These are phyloP conservation scores for Jamesozyma gamospora DNA, from an alignment of 805 yeast genomes.

Conservation along the genomic window DNA sequence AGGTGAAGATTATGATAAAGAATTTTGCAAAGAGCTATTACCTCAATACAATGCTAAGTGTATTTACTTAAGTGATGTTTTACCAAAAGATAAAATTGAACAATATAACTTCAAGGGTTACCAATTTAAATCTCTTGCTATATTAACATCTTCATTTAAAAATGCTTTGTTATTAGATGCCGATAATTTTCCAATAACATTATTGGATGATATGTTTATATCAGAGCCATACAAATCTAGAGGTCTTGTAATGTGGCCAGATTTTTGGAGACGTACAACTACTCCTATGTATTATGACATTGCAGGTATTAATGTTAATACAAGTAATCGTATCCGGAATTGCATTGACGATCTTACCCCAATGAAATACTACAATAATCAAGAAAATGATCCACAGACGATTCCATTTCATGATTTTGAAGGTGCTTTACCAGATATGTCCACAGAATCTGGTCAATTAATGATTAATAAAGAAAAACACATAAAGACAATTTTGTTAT, in stretches of 20 bases:
- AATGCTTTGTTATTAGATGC: slow-evolving; percentile 65
- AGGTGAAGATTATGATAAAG: slow-evolving; percentile 59
- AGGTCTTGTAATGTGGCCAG: slow-evolving; percentile 68
- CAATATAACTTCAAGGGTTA: slow-evolving; percentile 40
- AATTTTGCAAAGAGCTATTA: slow-evolving; percentile 53
- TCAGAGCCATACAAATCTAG: slow-evolving; percentile 44
- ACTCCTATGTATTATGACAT: slow-evolving; percentile 63
- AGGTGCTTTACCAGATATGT: slow-evolving; percentile 58
- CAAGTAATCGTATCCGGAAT: slow-evolving; percentile 30
- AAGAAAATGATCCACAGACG: slow-evolving; percentile 18
- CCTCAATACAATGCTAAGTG: slow-evolving; percentile 61
- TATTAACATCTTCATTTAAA: slow-evolving; percentile 64
- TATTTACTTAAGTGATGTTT: slow-evolving; percentile 39
- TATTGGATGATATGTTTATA: slow-evolving; percentile 51
- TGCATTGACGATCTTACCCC: slow-evolving; percentile 30
- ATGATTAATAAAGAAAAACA: slow-evolving; percentile 53
- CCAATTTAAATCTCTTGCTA: slow-evolving; percentile 61
- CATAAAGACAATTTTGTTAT: slow-evolving; percentile 45
- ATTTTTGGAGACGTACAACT: slow-evolving; percentile 79
- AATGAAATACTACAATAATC: slow-evolving; percentile 13
- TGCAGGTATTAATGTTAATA: slow-evolving; percentile 44
- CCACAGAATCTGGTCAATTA: slow-evolving; percentile 65
- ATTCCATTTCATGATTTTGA: slow-evolving; percentile 49
- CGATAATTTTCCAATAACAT: slow-evolving; percentile 60
- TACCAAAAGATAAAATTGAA: slow-evolving; percentile 35